Conservation (phyloP, 495 filamentous ascomycete genomes). For the Glarea lozoyensis region DNA sequence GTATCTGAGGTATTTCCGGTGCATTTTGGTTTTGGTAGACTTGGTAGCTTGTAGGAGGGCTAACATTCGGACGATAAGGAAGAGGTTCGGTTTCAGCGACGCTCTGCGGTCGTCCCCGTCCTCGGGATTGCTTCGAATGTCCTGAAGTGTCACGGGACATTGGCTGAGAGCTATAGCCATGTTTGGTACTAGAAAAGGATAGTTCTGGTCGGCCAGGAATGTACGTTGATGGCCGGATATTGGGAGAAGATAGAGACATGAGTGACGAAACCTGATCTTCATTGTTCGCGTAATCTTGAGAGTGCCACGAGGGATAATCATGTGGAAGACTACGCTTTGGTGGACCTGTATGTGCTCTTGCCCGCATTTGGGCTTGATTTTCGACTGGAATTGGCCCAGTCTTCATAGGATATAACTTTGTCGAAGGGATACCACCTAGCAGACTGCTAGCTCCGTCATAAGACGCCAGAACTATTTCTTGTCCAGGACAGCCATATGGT, state of each 20-base stretch:
- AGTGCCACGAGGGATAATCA: slow-evolving; percentile 3
- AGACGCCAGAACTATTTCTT: slow-evolving; percentile 7
- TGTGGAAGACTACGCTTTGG: slow-evolving; percentile 6
- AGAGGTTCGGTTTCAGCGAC: slow-evolving; percentile 19
- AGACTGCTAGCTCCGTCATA: slow-evolving; percentile 3
- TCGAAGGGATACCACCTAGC: neutral
- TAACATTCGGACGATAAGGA: slow-evolving; percentile 16
- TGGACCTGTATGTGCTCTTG: neutral
- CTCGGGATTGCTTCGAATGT: slow-evolving; percentile 14
- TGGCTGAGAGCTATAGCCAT: slow-evolving; percentile 48
- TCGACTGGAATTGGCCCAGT: slow-evolving; percentile 12
- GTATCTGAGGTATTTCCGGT: slow-evolving; percentile 2
- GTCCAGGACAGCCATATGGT: no score
- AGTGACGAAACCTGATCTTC: slow-evolving; percentile 4
- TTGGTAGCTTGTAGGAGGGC: slow-evolving; percentile 18
- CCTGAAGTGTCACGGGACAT: slow-evolving; percentile 42
- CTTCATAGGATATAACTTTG: slow-evolving; percentile 11
- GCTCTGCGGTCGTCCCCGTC: slow-evolving; percentile 12
- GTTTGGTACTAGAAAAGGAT: slow-evolving; percentile 2
- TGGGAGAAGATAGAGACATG: slow-evolving; percentile 22
- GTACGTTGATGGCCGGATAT: slow-evolving; percentile 16
- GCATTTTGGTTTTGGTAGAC: slow-evolving; percentile 15
- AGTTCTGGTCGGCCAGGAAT: slow-evolving; percentile 16
- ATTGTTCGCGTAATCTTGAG: slow-evolving; percentile 26
- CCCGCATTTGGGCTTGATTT: neutral